These are phyloP conservation scores for Lasiodiplodia sp. DNA, from an alignment of 2,329 filamentous ascomycete genomes.

Conservation along the genomic window DNA sequence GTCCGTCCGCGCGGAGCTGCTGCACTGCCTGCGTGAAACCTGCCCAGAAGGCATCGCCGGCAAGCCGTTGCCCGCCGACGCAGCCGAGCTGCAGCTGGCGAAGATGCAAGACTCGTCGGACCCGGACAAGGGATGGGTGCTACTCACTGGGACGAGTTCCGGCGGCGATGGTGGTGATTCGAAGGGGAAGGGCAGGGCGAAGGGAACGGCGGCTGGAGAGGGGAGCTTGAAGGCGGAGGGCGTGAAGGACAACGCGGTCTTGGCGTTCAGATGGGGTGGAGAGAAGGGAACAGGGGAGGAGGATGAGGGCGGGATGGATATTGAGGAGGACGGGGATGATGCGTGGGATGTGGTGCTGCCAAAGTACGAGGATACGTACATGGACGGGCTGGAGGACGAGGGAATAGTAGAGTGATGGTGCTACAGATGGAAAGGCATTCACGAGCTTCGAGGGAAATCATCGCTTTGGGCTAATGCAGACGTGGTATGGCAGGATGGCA, in stretches of 20 bases:
- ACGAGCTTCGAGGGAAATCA: not conserved
- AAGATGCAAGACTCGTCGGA: slow-evolving; percentile 51
- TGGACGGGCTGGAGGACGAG: slow-evolving; percentile 37
- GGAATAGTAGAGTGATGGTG: slow-evolving; percentile 23
- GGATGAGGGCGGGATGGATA: not conserved
- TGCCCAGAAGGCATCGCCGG: slow-evolving; percentile 42
- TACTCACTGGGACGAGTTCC: slow-evolving; percentile 38
- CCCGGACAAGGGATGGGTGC: slow-evolving; percentile 49
- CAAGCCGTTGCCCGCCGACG: slow-evolving; percentile 47
- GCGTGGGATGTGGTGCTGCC: slow-evolving; percentile 47
- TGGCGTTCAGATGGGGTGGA: slow-evolving; percentile 46
- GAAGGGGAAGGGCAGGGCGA: slow-evolving; percentile 36
- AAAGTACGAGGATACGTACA: slow-evolving; percentile 46
- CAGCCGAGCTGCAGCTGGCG: slow-evolving; percentile 52
- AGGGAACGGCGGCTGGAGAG: slow-evolving; percentile 28
- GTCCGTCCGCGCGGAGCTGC: slow-evolving; percentile 51
- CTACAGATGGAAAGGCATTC: not conserved
- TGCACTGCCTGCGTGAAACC: slow-evolving; percentile 51
- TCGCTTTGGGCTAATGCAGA: not conserved
- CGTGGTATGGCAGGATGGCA: not conserved
- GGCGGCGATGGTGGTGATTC: slow-evolving; percentile 31
- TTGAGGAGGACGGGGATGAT: slow-evolving; percentile 27
- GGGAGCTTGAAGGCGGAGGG: slow-evolving; percentile 47
- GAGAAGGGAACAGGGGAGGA: slow-evolving; percentile 15
- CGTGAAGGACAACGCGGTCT: slow-evolving; percentile 44